These are phyloP conservation scores for Echinosophora koreensis DNA, from an alignment of 306 rosid species.

Conservation along the genomic window DNA sequence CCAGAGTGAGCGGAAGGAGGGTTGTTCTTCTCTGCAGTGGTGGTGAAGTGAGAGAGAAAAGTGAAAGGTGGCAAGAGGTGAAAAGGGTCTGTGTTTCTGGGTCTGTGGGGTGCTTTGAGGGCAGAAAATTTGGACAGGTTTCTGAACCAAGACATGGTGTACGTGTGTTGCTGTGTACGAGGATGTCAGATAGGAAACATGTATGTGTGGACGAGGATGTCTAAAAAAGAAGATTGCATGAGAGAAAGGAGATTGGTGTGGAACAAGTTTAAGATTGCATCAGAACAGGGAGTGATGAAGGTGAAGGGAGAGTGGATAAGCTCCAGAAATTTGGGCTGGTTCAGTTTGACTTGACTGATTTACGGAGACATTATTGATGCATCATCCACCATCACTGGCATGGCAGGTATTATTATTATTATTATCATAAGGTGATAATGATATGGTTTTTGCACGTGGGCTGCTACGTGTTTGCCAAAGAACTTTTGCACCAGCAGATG, in stretches of 20 bases:
- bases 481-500: too few species aligned
- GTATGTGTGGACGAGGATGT: too few species aligned
- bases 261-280: too few species aligned
- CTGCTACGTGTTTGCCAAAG: too few species aligned
- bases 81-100: constrained; percentile 41
- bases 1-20: constrained; percentile 41
- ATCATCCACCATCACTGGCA: not conserved
- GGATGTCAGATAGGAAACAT: not conserved
- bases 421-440: too few species aligned
- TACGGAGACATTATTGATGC: not conserved
- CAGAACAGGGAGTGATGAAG: too few species aligned
- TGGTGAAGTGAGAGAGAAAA: constrained; percentile 55
- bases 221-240: not conserved
- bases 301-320: not conserved
- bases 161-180: too few species aligned
- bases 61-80: constrained; percentile 29
- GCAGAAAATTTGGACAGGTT: constrained; percentile 58
- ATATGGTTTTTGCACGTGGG: too few species aligned
- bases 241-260: not conserved
- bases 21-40: constrained; percentile 24
- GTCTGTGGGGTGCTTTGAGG: constrained; percentile 38
- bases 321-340: constrained; percentile 7
- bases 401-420: not conserved
- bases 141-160: constrained; percentile 69
- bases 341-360: constrained; percentile 19